phyloP scores from a whole-genome alignment of 257 asterid genomes.

The Dorcoceras hygrometricum region DNA sequence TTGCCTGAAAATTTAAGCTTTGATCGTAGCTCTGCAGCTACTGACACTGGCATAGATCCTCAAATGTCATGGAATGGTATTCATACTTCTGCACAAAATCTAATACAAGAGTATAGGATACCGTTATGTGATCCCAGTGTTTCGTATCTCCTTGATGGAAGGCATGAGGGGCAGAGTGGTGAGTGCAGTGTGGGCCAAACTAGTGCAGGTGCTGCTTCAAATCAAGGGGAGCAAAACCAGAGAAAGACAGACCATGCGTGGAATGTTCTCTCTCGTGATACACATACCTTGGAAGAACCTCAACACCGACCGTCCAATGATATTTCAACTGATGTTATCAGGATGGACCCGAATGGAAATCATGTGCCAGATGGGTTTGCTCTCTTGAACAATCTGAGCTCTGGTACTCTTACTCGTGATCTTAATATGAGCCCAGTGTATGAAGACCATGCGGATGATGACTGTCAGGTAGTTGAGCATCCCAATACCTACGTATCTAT shows the following conservation, averaged over 20 bases:
- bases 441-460: constrained; percentile 39
- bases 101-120: constrained; percentile 46
- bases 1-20: constrained; percentile 66
- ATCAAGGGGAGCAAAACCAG: constrained; percentile 42
- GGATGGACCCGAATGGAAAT: constrained; percentile 32
- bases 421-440: constrained; percentile 42
- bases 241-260: constrained; percentile 45
- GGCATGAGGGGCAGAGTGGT: constrained; percentile 38
- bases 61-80: constrained; percentile 62
- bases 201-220: constrained; percentile 49
- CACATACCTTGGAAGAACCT: constrained; percentile 33
- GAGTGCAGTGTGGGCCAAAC: constrained; percentile 73
- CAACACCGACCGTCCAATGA: constrained; percentile 34
- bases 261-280: constrained; percentile 35
- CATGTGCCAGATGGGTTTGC: constrained; percentile 33
- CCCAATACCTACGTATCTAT: constrained; percentile 36
- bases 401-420: constrained; percentile 39
- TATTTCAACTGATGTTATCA: constrained; percentile 35
- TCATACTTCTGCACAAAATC: constrained; percentile 48
- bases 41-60: constrained; percentile 57
- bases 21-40: constrained; percentile 60
- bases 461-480: constrained; percentile 54
- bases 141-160: constrained; percentile 37
- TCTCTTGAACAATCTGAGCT: constrained; percentile 35
- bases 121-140: constrained; percentile 38